Conservation (phyloP, 139 green algal species). For the Chlorella sp. region DNA sequence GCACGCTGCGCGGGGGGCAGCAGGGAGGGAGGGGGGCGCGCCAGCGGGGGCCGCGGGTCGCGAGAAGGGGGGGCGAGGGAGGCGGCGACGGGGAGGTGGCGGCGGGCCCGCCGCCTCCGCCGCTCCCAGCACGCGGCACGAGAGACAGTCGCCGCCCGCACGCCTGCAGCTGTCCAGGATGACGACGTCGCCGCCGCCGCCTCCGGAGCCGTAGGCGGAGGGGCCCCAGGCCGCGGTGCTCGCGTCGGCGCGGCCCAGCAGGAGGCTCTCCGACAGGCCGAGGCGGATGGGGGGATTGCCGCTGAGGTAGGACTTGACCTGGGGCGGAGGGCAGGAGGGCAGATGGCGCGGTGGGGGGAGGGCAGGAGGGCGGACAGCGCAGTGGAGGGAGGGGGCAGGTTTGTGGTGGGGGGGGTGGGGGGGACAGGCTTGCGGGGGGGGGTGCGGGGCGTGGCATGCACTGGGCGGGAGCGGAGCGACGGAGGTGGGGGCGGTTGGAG, state of each 20-base stretch:
- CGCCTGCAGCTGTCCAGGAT: slow-evolving; percentile 44
- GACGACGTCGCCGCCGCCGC: slow-evolving; percentile 4
- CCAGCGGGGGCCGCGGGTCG: no score
- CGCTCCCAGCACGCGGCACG: no score
- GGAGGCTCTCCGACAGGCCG: slow-evolving; percentile 88
- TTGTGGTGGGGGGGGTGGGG: background rate
- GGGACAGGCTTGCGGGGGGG: background rate
- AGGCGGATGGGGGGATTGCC: slow-evolving; percentile 87
- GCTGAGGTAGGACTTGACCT: slow-evolving; percentile 85
- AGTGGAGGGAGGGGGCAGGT: slow-evolving; percentile 3
- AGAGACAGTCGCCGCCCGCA: no score
- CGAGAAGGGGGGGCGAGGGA: no score
- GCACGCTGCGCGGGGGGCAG: no score
- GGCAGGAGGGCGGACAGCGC: background rate
- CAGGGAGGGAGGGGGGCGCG: no score
- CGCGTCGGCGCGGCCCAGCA: slow-evolving; percentile 55
- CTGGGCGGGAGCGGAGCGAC: no score
- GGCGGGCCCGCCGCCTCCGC: no score
- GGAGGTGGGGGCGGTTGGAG: no score
- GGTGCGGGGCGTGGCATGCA: background rate
- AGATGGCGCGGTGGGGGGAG: background rate
- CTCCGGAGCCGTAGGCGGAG: background rate
- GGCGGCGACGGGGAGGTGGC: no score
- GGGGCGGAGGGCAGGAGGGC: background rate
- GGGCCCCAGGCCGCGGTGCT: no score